Evolutionary conservation across 345 rosid genomes (phyloP), one percentile per base, ranked within the genome.

Genomic region (Schrenkiella parvula): DNA sequence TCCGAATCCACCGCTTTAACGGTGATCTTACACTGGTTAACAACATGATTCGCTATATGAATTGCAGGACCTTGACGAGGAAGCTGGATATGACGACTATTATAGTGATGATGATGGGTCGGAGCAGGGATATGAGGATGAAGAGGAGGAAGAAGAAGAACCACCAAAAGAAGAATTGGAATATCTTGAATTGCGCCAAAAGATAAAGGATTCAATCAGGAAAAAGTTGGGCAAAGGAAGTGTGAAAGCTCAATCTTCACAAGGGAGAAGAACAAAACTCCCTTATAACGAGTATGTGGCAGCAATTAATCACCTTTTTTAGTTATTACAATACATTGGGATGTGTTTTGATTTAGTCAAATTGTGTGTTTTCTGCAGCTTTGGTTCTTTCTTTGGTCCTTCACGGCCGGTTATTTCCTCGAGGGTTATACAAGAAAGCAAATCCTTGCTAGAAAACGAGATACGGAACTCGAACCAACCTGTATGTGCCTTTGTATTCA

Each of bases 351-450:
- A 56, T 54, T 61, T 14, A 19, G n/a, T 15, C 41, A 4, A 38
- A 25, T 23, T 37, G n/a, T 64, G 19, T 19, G 6, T 52, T 35
- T 3, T 47, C 44, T 78, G 78, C 88, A 92, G 99, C 60, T 92
- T 74, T 78, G 99, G 99, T 18, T 92, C 97, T 34, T 95, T 95
- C 80, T 95, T 89, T 87, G 98, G 99, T 28, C 97, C 97, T 64
- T 88, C 98, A 9, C 82, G 76, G 81, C 96, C 99, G 48, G 89
- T 86, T 56, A 90, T 95, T 68, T 84, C 99, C 13, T 88, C 79
- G 6, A 88, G 99, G 77, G 99, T 95, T 68, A 92, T 95, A 68
- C 90, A 86, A 79, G 98, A 95, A 80, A 95, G 93, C 93, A 92
- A 95, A 83, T 86, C 96, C 12, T 78, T 95, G 44, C 68, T 95